Evolutionary conservation across 441 rosid species (phyloP), one percentile per base, ranked within the genome.

Genomic region (Populus hybrid): DNA sequence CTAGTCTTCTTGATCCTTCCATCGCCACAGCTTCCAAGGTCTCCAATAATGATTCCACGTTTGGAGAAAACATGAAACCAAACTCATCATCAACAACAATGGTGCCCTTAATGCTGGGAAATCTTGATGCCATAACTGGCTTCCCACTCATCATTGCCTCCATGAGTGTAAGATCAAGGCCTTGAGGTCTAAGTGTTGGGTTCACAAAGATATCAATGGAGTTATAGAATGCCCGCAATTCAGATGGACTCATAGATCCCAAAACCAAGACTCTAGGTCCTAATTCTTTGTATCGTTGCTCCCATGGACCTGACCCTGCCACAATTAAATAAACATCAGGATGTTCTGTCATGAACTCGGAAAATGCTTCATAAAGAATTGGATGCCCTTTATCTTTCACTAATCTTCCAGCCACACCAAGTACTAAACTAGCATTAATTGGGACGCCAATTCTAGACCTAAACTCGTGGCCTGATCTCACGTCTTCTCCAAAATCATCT

Each of bases 141-240:
- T 88, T 95, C 46, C 99, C 98, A 72, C 95, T 89, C 90, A 93
- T 84, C 99, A 95, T 93, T 0, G 94, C 97, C 78, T 95, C 99
- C 99, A 93, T 91, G 40, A 93, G 84, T 0, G 98, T 93, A 0
- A 95, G 87, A 83, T 95, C 98, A n/a, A 95, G 91, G 6, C 98
- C 98, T 79, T 93, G 97, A 9, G 99, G 99, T 83, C 98, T 85
- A 4, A 95, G 87, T 0, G 97, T 95, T 1, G 98, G 99, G 72
- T 95, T 95, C 64, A 93, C 89, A 69, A 92, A 94, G 24, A 95
- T 64, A 70, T 95, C 98, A 0, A 95, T 90, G 0, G 89, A 87
- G 50, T 93, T 95, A 77, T 93, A 95, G 65, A 95, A 93, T 3
- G 85, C 91, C 75, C 80, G 90, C 30, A 93, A 73, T 32, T 92